Conservation (phyloP, 2,329 filamentous ascomycete genomes). For the Chalara sp. region DNA sequence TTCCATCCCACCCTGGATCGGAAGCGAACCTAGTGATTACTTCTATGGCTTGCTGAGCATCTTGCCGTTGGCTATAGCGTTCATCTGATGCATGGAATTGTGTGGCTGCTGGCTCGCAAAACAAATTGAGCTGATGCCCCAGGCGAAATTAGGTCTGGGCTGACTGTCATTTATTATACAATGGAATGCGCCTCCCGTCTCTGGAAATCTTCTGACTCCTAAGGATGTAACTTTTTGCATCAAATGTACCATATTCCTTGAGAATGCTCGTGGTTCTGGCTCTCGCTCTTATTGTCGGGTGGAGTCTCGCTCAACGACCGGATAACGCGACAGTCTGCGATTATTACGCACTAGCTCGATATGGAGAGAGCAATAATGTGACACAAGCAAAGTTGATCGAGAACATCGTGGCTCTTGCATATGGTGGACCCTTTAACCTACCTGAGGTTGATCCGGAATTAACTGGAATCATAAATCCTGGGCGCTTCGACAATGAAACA, state of each 20-base stretch:
- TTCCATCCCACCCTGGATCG: no score
- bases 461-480: constrained; percentile 26
- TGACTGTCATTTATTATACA: no score
- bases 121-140: no score
- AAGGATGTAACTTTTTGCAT: no score
- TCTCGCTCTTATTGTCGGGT: constrained; percentile 1
- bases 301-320: constrained; percentile 15
- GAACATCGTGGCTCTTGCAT: constrained; percentile 25
- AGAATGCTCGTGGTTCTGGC: background rate
- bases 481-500: constrained; percentile 13
- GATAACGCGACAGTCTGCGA: constrained; percentile 27
- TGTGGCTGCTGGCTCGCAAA: no score
- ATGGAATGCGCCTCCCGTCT: no score
- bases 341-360: constrained; percentile 23
- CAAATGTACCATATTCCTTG: background rate
- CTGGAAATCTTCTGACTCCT: no score
- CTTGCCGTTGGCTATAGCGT: no score
- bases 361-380: constrained; percentile 18
- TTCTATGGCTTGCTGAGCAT: no score
- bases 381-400: constrained; percentile 25
- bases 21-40: no score
- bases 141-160: no score
- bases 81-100: no score
- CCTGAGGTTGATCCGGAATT: constrained; percentile 11
- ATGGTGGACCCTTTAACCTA: constrained; percentile 19